phyloP scores from a whole-genome alignment of 805 yeast genomes.

The Wickerhamiella nectarea region DNA sequence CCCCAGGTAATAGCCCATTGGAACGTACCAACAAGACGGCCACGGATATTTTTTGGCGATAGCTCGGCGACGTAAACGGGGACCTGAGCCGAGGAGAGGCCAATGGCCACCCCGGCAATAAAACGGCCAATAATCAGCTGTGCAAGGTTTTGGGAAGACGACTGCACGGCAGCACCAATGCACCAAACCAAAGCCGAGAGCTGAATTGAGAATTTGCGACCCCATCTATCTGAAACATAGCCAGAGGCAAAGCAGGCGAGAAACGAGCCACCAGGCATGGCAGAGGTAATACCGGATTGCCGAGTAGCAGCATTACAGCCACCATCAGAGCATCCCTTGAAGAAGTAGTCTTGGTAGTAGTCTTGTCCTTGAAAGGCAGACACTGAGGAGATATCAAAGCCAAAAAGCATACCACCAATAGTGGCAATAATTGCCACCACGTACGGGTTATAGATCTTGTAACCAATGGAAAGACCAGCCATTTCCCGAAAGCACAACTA shows the following conservation, averaged over 20 bases:
- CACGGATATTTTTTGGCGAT: constrained; percentile 47
- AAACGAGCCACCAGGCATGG: constrained; percentile 68
- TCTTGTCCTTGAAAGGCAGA: constrained; percentile 47
- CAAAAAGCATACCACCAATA: constrained; percentile 59
- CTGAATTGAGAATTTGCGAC: constrained; percentile 44
- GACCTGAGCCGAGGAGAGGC: constrained; percentile 50
- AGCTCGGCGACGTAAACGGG: constrained; percentile 57
- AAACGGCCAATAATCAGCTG: constrained; percentile 42
- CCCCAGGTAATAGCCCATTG: constrained; percentile 55
- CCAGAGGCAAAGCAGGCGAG: constrained; percentile 51
- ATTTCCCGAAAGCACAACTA: background rate
- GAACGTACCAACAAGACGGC: constrained; percentile 45
- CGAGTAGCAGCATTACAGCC: constrained; percentile 27
- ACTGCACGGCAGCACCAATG: constrained; percentile 46
- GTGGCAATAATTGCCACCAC: constrained; percentile 44
- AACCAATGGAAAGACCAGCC: constrained; percentile 7
- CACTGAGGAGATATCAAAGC: constrained; percentile 70
- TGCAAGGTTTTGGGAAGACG: constrained; percentile 32
- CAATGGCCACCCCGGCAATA: constrained; percentile 51
- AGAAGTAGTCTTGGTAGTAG: constrained; percentile 39
- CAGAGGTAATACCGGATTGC: constrained; percentile 67
- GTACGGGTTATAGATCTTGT: constrained; percentile 36
- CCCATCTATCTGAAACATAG: constrained; percentile 35
- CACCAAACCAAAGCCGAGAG: constrained; percentile 43
- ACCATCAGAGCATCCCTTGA: constrained; percentile 30